phyloP scores from a whole-genome alignment of 495 filamentous ascomycete genomes.

The Pyronema domesticum region DNA sequence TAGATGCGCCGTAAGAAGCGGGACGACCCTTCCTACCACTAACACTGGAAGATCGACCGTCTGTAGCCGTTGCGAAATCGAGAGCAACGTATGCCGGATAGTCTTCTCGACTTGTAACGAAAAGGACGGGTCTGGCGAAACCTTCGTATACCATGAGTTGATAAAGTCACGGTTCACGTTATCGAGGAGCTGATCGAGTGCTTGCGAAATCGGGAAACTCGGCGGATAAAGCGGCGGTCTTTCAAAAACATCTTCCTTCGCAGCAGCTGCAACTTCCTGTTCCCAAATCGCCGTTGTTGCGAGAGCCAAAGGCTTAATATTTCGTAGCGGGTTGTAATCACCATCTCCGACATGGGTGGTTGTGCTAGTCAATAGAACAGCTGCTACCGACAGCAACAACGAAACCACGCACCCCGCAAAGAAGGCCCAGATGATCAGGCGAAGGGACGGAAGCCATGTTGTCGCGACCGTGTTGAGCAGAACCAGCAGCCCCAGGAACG shows the following conservation, averaged over 20 bases:
- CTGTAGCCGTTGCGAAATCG: constrained; percentile 49
- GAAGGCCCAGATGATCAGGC: constrained; percentile 23
- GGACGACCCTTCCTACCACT: constrained; percentile 62
- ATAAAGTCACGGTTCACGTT: constrained; percentile 72
- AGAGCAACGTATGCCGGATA: constrained; percentile 54
- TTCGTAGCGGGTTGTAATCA: constrained; percentile 7
- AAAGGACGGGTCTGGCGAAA: constrained; percentile 66
- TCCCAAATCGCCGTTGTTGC: constrained; percentile 12
- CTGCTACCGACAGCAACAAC: constrained; percentile 7
- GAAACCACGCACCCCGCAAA: constrained; percentile 11
- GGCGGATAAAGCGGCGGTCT: constrained; percentile 50
- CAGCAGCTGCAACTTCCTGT: constrained; percentile 10
- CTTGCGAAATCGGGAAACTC: constrained; percentile 61
- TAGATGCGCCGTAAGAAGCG: constrained; percentile 79
- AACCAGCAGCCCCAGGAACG: neutral
- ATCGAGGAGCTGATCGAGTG: constrained; percentile 61
- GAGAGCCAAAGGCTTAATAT: constrained; percentile 16
- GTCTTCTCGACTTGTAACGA: constrained; percentile 65
- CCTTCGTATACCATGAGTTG: constrained; percentile 68
- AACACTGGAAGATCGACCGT: constrained; percentile 64
- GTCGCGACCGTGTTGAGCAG: constrained; percentile 5
- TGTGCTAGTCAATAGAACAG: constrained; percentile 8
- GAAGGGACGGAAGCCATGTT: constrained; percentile 16
- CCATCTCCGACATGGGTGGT: constrained; percentile 1
- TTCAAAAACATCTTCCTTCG: constrained; percentile 28